These are phyloP conservation scores for Tricholoma furcatifolium DNA, from an alignment of 768 basidiomycete genomes.

Conservation along the genomic window DNA sequence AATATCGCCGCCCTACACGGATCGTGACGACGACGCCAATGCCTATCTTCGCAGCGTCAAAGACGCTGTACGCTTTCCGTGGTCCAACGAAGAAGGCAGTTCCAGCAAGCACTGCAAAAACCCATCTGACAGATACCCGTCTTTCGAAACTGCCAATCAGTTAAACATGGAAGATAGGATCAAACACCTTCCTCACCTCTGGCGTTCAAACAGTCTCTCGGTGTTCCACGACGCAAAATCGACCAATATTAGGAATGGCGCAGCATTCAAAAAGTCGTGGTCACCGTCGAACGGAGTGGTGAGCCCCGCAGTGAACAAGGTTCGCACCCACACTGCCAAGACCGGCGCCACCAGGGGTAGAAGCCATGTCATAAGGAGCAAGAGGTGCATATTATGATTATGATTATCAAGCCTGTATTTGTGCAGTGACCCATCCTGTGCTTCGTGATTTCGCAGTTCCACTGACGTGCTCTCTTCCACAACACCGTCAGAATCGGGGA, in stretches of 20 bases:
- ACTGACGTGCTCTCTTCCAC: slow-evolving; percentile 14
- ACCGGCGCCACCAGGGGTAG: slow-evolving; percentile 77
- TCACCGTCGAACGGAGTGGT: slow-evolving; percentile 82
- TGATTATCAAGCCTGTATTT: slow-evolving; percentile 29
- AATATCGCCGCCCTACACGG: slow-evolving; percentile 50
- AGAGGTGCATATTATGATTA: slow-evolving; percentile 56
- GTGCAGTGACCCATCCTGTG: slow-evolving; percentile 3
- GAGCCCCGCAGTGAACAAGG: slow-evolving; percentile 75
- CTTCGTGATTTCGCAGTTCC: slow-evolving; percentile 10
- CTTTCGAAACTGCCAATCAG: slow-evolving; percentile 36
- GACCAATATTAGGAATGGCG: slow-evolving; percentile 62
- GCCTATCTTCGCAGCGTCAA: slow-evolving; percentile 55
- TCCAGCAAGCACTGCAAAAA: slow-evolving; percentile 46
- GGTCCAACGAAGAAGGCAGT: slow-evolving; percentile 68
- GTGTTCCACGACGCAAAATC: slow-evolving; percentile 58
- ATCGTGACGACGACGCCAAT: slow-evolving; percentile 43
- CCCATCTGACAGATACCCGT: slow-evolving; percentile 48
- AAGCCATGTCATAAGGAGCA: slow-evolving; percentile 79
- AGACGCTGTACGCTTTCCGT: slow-evolving; percentile 62
- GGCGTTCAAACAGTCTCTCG: slow-evolving; percentile 38
- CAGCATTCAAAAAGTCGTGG: slow-evolving; percentile 65
- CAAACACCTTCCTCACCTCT: slow-evolving; percentile 31
- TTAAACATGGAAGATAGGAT: slow-evolving; percentile 5
- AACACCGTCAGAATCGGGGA: slow-evolving; percentile 12
- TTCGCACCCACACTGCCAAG: slow-evolving; percentile 87